Conservation (phyloP, 345 rosid species). For the Iberis pinnata region DNA sequence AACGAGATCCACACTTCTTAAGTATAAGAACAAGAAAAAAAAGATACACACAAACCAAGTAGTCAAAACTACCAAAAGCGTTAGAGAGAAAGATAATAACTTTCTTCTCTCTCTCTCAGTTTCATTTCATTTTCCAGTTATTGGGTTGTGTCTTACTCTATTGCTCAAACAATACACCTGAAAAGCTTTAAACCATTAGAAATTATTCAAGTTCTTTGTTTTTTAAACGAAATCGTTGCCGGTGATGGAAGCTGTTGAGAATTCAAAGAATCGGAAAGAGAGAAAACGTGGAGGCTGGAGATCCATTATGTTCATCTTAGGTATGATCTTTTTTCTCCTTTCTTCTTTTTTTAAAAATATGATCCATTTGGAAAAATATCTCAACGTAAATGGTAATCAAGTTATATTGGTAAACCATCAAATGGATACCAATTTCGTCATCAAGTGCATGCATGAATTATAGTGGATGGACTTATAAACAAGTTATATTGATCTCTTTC, state of each 20-base stretch:
- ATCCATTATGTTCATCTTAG: constrained; percentile 64
- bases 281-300: constrained; percentile 74
- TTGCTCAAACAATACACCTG: too few species aligned
- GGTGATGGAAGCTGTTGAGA: constrained; percentile 20
- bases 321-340: constrained; percentile 22
- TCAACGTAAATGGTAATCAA: too few species aligned
- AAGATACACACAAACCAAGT: background rate
- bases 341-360: too few species aligned
- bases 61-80: constrained; percentile 1
- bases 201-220: background rate
- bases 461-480: background rate
- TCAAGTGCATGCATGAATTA: too few species aligned
- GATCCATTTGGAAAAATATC: too few species aligned
- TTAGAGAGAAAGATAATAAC: constrained; percentile 7
- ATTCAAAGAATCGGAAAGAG: background rate
- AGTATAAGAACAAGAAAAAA: background rate
- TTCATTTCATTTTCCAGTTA: constrained; percentile 26
- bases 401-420: constrained; percentile 9
- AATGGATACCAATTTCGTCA: background rate
- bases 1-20: background rate
- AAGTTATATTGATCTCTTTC: background rate
- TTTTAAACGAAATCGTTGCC: background rate
- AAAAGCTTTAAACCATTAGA: background rate
- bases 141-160: constrained; percentile 10
- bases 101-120: background rate